Evolutionary conservation across 805 yeast species (phyloP).

Genomic region (Yarrowia osloensis): DNA sequence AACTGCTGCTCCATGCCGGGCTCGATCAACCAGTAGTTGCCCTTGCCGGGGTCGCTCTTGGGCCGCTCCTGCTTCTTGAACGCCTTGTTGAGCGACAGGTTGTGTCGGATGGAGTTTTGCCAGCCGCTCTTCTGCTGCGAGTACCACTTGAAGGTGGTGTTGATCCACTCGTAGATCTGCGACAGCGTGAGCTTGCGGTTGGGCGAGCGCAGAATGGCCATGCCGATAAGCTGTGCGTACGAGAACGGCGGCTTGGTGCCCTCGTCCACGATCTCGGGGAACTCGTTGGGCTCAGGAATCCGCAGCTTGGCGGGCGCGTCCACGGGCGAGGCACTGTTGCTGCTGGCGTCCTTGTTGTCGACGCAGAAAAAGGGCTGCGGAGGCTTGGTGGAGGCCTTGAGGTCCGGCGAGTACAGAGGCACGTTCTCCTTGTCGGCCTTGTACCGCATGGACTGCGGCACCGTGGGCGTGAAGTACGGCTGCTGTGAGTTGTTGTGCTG

Average conservation of each 20-base stretch:
- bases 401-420: constrained; percentile 23
- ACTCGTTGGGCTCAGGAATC: constrained; percentile 34
- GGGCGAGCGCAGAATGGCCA: constrained; percentile 85
- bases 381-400: constrained; percentile 16
- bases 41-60: constrained; percentile 56
- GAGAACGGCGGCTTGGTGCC: constrained; percentile 88
- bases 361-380: constrained; percentile 22
- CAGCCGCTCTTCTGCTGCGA: constrained; percentile 87
- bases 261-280: constrained; percentile 53
- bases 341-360: constrained; percentile 4
- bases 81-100: constrained; percentile 88
- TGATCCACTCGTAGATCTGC: constrained; percentile 91
- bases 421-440: constrained; percentile 21
- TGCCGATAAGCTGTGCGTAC: constrained; percentile 89
- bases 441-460: constrained; percentile 28
- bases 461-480: constrained; percentile 19
- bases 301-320: constrained; percentile 1
- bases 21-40: constrained; percentile 91
- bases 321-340: not conserved
- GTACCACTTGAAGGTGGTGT: constrained; percentile 80
- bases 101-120: constrained; percentile 97
- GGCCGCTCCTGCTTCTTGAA: constrained; percentile 89
- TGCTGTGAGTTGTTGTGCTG: constrained; percentile 12
- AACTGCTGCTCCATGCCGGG: constrained; percentile 82
- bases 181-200: constrained; percentile 69